A percentile compares a stretch with the other conserved stretches of the same genome.
Evolutionary conservation across 2,329 filamentous ascomycete genomes (phyloP).

Genomic region (Botryotinia globosa): DNA sequence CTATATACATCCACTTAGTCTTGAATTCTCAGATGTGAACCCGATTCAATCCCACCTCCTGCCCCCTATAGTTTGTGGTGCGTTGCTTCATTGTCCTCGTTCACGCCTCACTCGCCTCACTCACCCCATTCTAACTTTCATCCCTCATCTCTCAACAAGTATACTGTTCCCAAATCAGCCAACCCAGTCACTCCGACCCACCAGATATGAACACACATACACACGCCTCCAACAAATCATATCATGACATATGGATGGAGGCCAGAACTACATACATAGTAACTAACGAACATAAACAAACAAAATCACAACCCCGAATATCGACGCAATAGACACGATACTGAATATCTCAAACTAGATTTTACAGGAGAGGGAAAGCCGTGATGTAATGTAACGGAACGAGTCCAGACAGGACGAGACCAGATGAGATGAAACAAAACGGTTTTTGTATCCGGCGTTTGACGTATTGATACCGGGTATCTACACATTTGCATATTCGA

Average conservation of each 20-base stretch:
- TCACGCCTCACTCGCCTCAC: not conserved
- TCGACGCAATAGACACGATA: not conserved
- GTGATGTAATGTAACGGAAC: not conserved
- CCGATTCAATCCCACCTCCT: not conserved
- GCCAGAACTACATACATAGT: not conserved
- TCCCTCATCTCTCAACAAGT: not conserved
- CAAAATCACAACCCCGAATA: not conserved
- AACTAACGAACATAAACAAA: not conserved
- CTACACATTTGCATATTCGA: not conserved
- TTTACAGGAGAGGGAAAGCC: fast-evolving
- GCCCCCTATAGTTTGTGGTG: not conserved
- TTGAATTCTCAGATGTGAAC: not conserved
- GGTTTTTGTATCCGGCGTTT: not conserved
- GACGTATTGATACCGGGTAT: not conserved
- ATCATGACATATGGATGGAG: not conserved
- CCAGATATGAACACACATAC: not conserved
- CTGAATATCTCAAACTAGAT: not conserved
- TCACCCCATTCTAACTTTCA: not conserved
- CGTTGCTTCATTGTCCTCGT: not conserved
- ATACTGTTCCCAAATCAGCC: not conserved
- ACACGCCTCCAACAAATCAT: not conserved
- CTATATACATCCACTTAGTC: too few relatives aligned
- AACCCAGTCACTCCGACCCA: not conserved
- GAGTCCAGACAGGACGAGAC: not conserved
- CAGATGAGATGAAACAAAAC: not conserved